phyloP scores from a whole-genome alignment of 177 flowering plant genomes.

The Tripterygium wilfordii region DNA sequence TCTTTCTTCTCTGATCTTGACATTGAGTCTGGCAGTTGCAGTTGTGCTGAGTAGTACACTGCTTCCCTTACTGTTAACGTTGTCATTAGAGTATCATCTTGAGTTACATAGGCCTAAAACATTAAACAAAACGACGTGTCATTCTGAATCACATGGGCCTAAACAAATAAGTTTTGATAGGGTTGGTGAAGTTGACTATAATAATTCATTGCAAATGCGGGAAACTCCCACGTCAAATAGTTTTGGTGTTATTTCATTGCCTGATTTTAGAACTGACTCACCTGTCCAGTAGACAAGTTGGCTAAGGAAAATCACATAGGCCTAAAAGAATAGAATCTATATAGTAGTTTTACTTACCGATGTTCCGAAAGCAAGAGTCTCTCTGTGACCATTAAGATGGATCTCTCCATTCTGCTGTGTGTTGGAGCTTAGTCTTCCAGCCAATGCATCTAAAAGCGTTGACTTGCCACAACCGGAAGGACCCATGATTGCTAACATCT shows the following conservation, averaged over 20 bases:
- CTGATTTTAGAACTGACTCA: no score
- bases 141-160: constrained; percentile 60
- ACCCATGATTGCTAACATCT: constrained; percentile 42
- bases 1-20: constrained; percentile 28
- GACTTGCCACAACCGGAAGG: constrained; percentile 30
- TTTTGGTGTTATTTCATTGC: no score
- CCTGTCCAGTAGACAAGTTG: no score
- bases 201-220: no score
- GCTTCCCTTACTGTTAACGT: constrained; percentile 49
- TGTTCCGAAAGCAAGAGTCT: constrained; percentile 21
- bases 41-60: constrained; percentile 45
- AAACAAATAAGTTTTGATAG: neutral
- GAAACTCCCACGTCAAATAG: no score
- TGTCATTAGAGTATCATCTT: constrained; percentile 35
- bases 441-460: constrained; percentile 23
- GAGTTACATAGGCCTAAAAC: constrained; percentile 53
- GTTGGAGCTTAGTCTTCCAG: constrained; percentile 21
- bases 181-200: no score
- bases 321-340: neutral
- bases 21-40: constrained; percentile 44
- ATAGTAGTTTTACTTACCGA: constrained; percentile 10
- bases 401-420: constrained; percentile 18
- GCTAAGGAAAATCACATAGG: no score
- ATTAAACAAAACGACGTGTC: no score
- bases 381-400: constrained; percentile 19